phyloP scores from a whole-genome alignment of 2,329 filamentous ascomycete genomes.

The Teratosphaeria zuluensis region DNA sequence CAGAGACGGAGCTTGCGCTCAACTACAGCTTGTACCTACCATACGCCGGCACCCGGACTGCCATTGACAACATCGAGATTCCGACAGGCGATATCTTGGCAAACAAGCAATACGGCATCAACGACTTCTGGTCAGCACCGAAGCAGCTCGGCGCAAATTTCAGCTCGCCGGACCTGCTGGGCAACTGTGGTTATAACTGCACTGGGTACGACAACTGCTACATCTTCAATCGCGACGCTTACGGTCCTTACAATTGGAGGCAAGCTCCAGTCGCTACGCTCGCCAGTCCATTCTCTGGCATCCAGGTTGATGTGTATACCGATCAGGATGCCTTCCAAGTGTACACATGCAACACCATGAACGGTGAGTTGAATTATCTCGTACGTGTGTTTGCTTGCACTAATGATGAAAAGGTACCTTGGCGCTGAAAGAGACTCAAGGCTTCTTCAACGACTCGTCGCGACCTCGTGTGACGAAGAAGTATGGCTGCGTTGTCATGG shows the following conservation, averaged over 20 bases:
- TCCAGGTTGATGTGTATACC: slow-evolving; percentile 68
- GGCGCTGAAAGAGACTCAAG: slow-evolving; percentile 61
- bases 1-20: slow-evolving; percentile 52
- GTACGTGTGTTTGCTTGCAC: too few species aligned
- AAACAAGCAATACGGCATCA: slow-evolving; percentile 57
- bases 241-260: slow-evolving; percentile 55
- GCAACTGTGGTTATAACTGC: slow-evolving; percentile 74
- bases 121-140: slow-evolving; percentile 72
- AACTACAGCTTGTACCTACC: slow-evolving; percentile 66
- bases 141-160: slow-evolving; percentile 71
- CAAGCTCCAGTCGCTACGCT: slow-evolving; percentile 54
- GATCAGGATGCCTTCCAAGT: slow-evolving; percentile 85
- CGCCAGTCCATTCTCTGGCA: slow-evolving; percentile 67
- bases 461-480: slow-evolving; percentile 57
- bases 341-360: slow-evolving; percentile 70
- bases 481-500: slow-evolving; percentile 80
- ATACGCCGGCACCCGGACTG: slow-evolving; percentile 60
- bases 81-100: slow-evolving; percentile 53
- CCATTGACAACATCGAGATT: slow-evolving; percentile 47
- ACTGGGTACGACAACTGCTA: slow-evolving; percentile 76
- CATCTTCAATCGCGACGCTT: slow-evolving; percentile 52
- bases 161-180: slow-evolving; percentile 49
- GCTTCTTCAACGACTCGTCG: slow-evolving; percentile 43
- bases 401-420: slow-evolving; percentile 37
- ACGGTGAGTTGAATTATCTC: slow-evolving; percentile 46